phyloP scores from a whole-genome alignment of 1,139 yeast genomes.

The Protomyces gravidus region DNA sequence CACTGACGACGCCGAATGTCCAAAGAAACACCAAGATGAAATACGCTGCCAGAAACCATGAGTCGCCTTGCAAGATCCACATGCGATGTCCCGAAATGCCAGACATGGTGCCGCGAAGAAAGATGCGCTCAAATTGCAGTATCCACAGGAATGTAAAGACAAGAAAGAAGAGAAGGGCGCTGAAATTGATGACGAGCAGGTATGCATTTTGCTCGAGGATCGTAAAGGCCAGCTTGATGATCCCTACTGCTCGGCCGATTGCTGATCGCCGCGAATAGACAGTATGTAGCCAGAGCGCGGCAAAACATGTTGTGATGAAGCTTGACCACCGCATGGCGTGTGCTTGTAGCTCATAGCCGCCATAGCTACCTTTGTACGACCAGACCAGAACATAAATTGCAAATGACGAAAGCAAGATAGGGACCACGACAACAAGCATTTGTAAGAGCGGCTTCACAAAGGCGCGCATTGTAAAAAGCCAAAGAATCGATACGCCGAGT shows the following conservation, averaged over 20 bases:
- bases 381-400: slow-evolving; percentile 39
- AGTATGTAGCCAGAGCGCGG: slow-evolving; percentile 40
- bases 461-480: slow-evolving; percentile 41
- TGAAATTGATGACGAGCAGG: slow-evolving; percentile 39
- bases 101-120: slow-evolving; percentile 40
- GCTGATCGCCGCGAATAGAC: slow-evolving; percentile 40
- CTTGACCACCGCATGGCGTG: slow-evolving; percentile 43
- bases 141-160: slow-evolving; percentile 43
- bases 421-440: slow-evolving; percentile 41
- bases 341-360: slow-evolving; percentile 42
- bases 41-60: slow-evolving; percentile 42
- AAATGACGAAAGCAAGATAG: slow-evolving; percentile 38
- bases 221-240: slow-evolving; percentile 41
- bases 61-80: slow-evolving; percentile 40
- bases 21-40: slow-evolving; percentile 44
- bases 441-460: slow-evolving; percentile 42
- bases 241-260: slow-evolving; percentile 42
- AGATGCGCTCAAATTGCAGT: slow-evolving; percentile 42
- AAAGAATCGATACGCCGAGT: slow-evolving; percentile 38
- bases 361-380: slow-evolving; percentile 41
- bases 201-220: slow-evolving; percentile 41
- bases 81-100: slow-evolving; percentile 35
- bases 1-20: slow-evolving; percentile 46
- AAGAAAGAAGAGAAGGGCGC: slow-evolving; percentile 38
- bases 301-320: slow-evolving; percentile 40